Base-by-base conservation (phyloP, 306 rosid species). In the Rosa chinensis region DNA sequence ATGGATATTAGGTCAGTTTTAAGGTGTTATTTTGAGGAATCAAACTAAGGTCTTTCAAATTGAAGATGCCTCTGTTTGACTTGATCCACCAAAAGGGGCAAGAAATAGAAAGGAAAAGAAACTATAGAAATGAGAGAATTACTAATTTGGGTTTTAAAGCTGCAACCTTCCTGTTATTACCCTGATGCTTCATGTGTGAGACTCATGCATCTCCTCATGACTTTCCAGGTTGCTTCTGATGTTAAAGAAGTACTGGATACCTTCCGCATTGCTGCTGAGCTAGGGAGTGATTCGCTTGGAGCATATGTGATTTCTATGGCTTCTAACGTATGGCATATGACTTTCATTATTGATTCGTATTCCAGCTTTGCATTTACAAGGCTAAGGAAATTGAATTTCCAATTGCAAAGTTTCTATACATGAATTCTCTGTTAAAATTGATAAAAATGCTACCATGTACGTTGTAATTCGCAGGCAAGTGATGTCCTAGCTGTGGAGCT, bases 301-400 rank as follows among this genome's bases (percentile, higher is more conserved):
- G 98, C 97, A 47, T 94, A 94, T 80, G 97, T 94, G 89, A 94
- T 94, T 77, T 94, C 98, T 48, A 94, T 94, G 98, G 98, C 98
- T 48, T 89, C 98, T 63, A 87, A 87, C 75, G 97, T 94, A 89
- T 71, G 90, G 66, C 56, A 70, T 49, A 48, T 40, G 10, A 25
- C 39, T 37, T 12, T 4, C 37, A 43, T 69, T 20, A 32, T 28
- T 28, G 55, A 82, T 37, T 76, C 48, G 56, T 50, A 52, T 32
- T 53, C 59, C 49, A 18, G 66, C 72, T 48, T 32, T 18, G 17
- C 42, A 37, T 9, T n/a, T n/a, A 47, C 8, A 55, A 67, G 61
- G 37, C 79, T 17, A 72, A 42, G 18, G 58, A 78, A 5, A 12
- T 55, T 55, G 8, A 40, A 3, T 13, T 21, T 37, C 37, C 55